Evolutionary conservation across 441 rosid species (phyloP).

Genomic region (Populus hybrid): DNA sequence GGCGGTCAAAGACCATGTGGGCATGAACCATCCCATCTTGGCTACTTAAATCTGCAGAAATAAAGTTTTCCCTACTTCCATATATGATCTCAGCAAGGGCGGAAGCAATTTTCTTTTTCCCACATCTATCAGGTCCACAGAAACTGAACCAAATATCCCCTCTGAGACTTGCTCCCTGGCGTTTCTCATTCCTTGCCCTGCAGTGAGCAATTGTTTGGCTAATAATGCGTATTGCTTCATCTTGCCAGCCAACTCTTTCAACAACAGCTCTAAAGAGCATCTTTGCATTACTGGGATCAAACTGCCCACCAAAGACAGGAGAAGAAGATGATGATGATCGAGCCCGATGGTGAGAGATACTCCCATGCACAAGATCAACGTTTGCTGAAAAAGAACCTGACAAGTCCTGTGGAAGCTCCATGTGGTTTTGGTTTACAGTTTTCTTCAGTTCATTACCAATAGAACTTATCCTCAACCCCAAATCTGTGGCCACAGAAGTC

Average conservation of each 20-base stretch:
- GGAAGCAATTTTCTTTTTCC: conserved; percentile 61
- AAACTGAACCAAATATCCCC: conserved; percentile 73
- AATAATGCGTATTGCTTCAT: conserved; percentile 53
- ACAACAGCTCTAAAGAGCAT: conserved; percentile 41
- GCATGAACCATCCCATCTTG: conserved; percentile 21
- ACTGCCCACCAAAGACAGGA: conserved; percentile 21
- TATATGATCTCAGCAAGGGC: conserved; percentile 55
- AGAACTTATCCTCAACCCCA: conserved; percentile 46
- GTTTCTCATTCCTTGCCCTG: conserved; percentile 29
- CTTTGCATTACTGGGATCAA: conserved; percentile 41
- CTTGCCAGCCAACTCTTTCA: conserved; percentile 61
- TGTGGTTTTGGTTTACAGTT: conserved; percentile 15
- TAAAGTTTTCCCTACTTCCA: conserved; percentile 40
- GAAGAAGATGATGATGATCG: conserved; percentile 29
- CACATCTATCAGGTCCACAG: conserved; percentile 71
- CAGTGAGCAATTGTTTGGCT: conserved; percentile 40
- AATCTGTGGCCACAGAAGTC: conserved; percentile 59
- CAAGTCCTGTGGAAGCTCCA: conserved; percentile 14
- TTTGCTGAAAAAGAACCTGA: conserved; percentile 26
- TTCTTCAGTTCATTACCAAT: conserved; percentile 26
- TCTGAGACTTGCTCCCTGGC: conserved; percentile 20
- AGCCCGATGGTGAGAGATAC: conserved; percentile 20
- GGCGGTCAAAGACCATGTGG: conserved; percentile 23
- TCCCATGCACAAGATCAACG: conserved; percentile 21
- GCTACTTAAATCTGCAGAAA: conserved; percentile 52